Evolutionary conservation across 371 early-diverging fungal species (phyloP).

Genomic region (Choanephora cucurbitarum): DNA sequence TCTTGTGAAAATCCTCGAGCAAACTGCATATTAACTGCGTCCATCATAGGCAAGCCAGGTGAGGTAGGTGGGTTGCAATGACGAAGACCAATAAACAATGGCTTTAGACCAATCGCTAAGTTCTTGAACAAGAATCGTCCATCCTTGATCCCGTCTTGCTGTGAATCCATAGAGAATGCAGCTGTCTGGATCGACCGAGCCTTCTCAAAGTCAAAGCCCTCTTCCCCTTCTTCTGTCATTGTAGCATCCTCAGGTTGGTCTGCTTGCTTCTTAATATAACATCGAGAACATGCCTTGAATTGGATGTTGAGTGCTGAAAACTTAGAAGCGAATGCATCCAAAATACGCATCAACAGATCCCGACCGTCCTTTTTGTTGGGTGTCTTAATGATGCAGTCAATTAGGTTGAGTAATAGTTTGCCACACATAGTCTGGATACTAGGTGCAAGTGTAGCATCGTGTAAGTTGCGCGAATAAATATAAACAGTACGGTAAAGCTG

Average conservation of each 20-base stretch:
- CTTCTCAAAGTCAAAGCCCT: constrained; percentile 72
- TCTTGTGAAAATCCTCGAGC: constrained; percentile 70
- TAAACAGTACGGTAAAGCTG: constrained; percentile 84
- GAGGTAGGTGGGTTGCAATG: constrained; percentile 70
- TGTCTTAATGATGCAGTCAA: constrained; percentile 82
- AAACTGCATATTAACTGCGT: constrained; percentile 37
- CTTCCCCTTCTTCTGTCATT: constrained; percentile 57
- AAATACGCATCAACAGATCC: constrained; percentile 78
- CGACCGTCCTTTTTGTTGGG: constrained; percentile 69
- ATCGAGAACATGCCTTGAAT: constrained; percentile 56
- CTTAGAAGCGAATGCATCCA: constrained; percentile 82
- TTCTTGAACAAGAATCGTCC: constrained; percentile 83
- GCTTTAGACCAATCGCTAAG: constrained; percentile 85
- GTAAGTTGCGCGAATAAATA: constrained; percentile 88
- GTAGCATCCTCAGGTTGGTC: constrained; percentile 46
- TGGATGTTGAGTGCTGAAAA: constrained; percentile 73
- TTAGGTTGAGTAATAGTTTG: constrained; percentile 86
- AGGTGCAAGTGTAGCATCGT: constrained; percentile 86
- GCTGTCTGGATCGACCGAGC: constrained; percentile 79
- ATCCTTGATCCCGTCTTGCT: constrained; percentile 76
- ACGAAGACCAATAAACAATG: constrained; percentile 76
- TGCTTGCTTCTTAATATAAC: constrained; percentile 44
- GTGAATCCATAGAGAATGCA: constrained; percentile 59
- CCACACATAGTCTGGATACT: constrained; percentile 96
- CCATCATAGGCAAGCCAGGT: constrained; percentile 23